A percentile compares a stretch with the other conserved stretches of the same genome.
phyloP scores from a whole-genome alignment of 1,284 basidiomycete genomes.

The Marasmius oreades region DNA sequence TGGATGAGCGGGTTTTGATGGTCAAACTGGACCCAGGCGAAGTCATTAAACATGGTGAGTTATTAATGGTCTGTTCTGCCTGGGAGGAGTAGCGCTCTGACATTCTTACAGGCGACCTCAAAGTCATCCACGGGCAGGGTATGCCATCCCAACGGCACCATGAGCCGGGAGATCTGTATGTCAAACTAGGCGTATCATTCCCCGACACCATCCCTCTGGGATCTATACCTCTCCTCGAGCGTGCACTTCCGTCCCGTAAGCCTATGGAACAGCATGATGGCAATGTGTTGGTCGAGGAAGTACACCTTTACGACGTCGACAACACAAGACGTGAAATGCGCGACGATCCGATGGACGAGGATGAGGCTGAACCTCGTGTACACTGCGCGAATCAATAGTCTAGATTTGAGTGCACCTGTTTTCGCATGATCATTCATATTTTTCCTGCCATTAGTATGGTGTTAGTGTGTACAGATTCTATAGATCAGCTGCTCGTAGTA shows the following conservation, averaged over 20 bases:
- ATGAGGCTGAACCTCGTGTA: slow-evolving; percentile 74
- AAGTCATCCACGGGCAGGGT: slow-evolving; percentile 92
- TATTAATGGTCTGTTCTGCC: background rate
- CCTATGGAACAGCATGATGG: slow-evolving; percentile 69
- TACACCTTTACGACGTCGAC: slow-evolving; percentile 80
- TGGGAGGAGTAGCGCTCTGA: slow-evolving; percentile 4
- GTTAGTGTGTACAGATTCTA: background rate
- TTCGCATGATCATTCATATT: background rate
- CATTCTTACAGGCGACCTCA: slow-evolving; percentile 65
- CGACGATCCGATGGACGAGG: slow-evolving; percentile 83
- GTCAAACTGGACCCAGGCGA: slow-evolving; percentile 89
- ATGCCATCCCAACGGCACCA: slow-evolving; percentile 99
- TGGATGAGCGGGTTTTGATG: slow-evolving; percentile 88
- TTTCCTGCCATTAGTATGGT: background rate
- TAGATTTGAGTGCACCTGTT: slow-evolving; percentile 10
- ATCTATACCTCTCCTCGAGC: slow-evolving; percentile 76
- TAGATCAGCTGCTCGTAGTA: background rate
- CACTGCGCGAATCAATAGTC: slow-evolving; percentile 81
- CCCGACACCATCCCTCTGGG: slow-evolving; percentile 78
- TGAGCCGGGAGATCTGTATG: slow-evolving; percentile 91
- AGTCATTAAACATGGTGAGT: slow-evolving; percentile 88
- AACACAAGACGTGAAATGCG: slow-evolving; percentile 59
- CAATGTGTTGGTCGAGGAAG: slow-evolving; percentile 79
- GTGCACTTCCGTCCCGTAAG: slow-evolving; percentile 81
- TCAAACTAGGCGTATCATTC: slow-evolving; percentile 89